These are phyloP conservation scores for Mortierella alpina DNA, from an alignment of 192 early-diverging fungal genomes.

Conservation along the genomic window DNA sequence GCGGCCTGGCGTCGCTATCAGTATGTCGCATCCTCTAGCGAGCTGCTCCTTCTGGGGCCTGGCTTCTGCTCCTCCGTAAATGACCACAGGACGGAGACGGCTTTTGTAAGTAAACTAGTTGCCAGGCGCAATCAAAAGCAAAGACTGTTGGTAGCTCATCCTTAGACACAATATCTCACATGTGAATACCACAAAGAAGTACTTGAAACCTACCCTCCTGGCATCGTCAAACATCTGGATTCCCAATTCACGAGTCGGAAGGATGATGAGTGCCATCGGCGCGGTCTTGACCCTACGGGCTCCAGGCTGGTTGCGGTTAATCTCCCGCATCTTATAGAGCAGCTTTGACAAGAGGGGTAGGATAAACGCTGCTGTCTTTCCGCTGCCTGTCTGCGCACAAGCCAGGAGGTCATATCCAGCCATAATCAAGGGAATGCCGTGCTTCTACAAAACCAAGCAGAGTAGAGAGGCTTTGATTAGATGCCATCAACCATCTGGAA, in stretches of 20 bases:
- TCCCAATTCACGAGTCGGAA: constrained; percentile 86
- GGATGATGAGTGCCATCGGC: constrained; percentile 80
- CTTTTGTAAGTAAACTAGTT: constrained; percentile 44
- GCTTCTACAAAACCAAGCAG: constrained; percentile 48
- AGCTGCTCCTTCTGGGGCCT: constrained; percentile 83
- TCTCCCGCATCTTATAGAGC: constrained; percentile 57
- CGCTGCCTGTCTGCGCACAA: constrained; percentile 82
- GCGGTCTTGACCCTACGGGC: constrained; percentile 62
- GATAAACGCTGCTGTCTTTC: constrained; percentile 86
- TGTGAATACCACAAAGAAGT: no score
- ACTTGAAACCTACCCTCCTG: constrained; percentile 54
- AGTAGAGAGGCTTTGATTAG: no score
- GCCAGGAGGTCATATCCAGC: constrained; percentile 83
- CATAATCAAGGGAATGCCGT: constrained; percentile 69
- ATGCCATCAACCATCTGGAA: background rate
- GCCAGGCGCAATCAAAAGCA: background rate
- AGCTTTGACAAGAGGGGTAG: constrained; percentile 79
- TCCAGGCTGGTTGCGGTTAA: constrained; percentile 31
- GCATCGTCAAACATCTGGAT: constrained; percentile 88
- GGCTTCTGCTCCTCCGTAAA: constrained; percentile 94
- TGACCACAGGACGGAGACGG: constrained; percentile 56
- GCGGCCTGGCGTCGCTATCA: constrained; percentile 95
- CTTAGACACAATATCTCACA: background rate
- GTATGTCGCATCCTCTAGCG: constrained; percentile 90
- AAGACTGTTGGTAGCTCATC: background rate